Conservation (phyloP, 441 rosid species). For the Omphalea diandra region DNA sequence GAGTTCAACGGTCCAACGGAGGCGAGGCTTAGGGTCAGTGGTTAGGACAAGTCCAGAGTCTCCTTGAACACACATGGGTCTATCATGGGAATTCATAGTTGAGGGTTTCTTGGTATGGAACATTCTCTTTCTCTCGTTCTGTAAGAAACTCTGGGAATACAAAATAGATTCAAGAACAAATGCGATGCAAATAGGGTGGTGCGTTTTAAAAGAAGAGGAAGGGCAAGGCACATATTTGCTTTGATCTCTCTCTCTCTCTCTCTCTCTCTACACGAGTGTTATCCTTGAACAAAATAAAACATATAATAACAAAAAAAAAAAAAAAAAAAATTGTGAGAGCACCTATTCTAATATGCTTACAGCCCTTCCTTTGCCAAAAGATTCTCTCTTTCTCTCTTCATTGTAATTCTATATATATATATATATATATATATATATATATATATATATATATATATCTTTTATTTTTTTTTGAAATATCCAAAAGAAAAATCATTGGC, state of each 20-base stretch:
- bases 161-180: conserved; percentile 77
- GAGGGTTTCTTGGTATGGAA: conserved; percentile 94
- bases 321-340: conserved; percentile 20
- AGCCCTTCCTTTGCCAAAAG: conserved; percentile 31
- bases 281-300: conserved; percentile 20
- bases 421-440: no score
- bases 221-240: conserved; percentile 14
- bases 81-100: conserved; percentile 88
- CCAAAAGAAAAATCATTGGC: no score
- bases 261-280: conserved; percentile 21
- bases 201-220: conserved; percentile 59
- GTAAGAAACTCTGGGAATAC: conserved; percentile 28
- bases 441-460: no score
- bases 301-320: conserved; percentile 13
- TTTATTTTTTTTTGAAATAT: no score
- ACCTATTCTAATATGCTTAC: conserved; percentile 24
- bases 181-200: conserved; percentile 85
- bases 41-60: conserved; percentile 99
- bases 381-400: conserved; percentile 17
- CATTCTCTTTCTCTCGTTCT: conserved; percentile 69
- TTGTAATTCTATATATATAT: neutral
- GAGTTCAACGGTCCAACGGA: conserved; percentile 98
- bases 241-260: neutral
- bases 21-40: conserved; percentile 99
- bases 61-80: conserved; percentile 92